These are phyloP conservation scores for Linum trigynum DNA, from an alignment of 345 rosid genomes.

Conservation along the genomic window DNA sequence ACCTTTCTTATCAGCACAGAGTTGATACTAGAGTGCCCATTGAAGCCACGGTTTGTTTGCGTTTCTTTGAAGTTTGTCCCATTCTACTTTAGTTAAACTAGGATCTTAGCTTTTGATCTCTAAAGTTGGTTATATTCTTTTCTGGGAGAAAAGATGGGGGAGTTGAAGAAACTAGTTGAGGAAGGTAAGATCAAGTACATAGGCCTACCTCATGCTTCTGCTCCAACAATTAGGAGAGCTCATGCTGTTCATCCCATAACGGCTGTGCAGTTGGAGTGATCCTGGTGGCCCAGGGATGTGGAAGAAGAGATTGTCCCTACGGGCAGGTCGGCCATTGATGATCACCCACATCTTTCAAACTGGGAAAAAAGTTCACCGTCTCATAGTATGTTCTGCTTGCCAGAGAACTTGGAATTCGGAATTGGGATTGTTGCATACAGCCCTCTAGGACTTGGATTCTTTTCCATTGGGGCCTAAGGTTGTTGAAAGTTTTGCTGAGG, in stretches of 20 bases:
- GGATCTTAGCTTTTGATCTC: too few relatives aligned
- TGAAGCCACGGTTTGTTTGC: slow-evolving; percentile 41
- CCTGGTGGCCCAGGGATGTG: slow-evolving; percentile 68
- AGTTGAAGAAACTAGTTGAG: slow-evolving; percentile 59
- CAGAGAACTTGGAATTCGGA: slow-evolving; percentile 8
- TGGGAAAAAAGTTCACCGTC: too few relatives aligned
- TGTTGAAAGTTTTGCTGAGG: background rate
- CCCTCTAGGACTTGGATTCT: slow-evolving; percentile 1
- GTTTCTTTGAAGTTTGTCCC: background rate
- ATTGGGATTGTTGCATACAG: slow-evolving; percentile 9
- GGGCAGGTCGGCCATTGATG: background rate
- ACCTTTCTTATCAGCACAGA: slow-evolving; percentile 59
- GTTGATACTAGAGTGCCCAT: slow-evolving; percentile 45
- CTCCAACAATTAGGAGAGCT: slow-evolving; percentile 70
- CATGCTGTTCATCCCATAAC: slow-evolving; percentile 70
- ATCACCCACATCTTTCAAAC: too few relatives aligned
- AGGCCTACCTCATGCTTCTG: slow-evolving; percentile 67
- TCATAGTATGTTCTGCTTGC: background rate
- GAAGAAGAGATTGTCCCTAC: slow-evolving; percentile 53
- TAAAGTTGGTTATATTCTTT: too few relatives aligned
- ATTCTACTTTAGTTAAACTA: background rate
- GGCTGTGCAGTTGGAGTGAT: slow-evolving; percentile 70
- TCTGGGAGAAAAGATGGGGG: slow-evolving; percentile 26
- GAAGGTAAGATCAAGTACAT: slow-evolving; percentile 69
- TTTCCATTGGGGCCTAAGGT: background rate